Evolutionary conservation across 116 monocot genomes (phyloP).

Genomic region (Dioscorea cayenensis): DNA sequence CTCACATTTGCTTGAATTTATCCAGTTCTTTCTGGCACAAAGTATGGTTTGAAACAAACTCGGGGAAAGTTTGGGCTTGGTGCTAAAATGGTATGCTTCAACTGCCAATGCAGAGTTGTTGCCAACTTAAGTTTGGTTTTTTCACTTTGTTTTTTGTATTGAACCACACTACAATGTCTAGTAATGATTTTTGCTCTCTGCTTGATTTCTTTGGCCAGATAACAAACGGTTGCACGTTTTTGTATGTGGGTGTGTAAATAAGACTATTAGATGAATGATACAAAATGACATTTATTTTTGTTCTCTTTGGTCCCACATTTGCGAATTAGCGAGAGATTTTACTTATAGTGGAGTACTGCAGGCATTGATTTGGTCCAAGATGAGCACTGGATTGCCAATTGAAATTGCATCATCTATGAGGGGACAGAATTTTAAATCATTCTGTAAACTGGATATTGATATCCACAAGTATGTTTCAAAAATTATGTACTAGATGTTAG

Average conservation of each 20-base stretch:
- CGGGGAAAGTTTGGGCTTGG: conserved; percentile 99
- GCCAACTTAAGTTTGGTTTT: neutral
- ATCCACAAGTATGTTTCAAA: conserved; percentile 68
- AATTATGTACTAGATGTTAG: neutral
- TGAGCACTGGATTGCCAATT: conserved; percentile 99
- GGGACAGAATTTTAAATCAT: conserved; percentile 73
- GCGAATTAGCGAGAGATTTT: conserved; percentile 8
- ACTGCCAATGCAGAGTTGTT: neutral
- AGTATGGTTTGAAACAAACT: conserved; percentile 97
- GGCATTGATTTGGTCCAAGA: conserved; percentile 99
- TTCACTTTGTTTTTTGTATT: neutral
- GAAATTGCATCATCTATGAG: conserved; percentile 82
- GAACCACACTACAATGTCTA: neutral
- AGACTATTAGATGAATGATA: no score
- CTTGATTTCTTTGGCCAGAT: no score
- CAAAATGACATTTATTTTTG: no score
- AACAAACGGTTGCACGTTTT: no score
- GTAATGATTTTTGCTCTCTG: neutral
- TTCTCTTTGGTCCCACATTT: no score
- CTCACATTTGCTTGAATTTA: conserved; percentile 1
- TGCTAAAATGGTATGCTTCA: conserved; percentile 81
- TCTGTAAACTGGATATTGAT: conserved; percentile 93
- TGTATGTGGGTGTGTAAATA: no score
- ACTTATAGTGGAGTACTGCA: conserved; percentile 25
- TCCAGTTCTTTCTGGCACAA: conserved; percentile 97